A percentile compares a stretch with the other conserved stretches of the same genome.
Conservation (phyloP, 192 early-diverging fungal species). For the Podila epicladia region DNA sequence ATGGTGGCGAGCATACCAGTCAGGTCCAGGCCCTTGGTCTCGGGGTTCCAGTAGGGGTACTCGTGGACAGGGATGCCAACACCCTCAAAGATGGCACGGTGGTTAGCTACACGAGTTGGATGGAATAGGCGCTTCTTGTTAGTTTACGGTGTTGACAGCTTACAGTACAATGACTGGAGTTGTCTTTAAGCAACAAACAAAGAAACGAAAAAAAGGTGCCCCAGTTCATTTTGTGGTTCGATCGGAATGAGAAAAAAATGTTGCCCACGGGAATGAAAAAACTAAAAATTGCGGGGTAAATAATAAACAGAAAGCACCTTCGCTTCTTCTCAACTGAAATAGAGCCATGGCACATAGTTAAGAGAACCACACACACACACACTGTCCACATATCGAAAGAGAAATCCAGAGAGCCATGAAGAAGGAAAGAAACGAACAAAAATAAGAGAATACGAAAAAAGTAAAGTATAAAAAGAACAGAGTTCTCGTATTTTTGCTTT, state of each 20-base stretch:
- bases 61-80: slow-evolving; percentile 86
- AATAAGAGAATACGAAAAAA: neutral
- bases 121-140: neutral
- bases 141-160: neutral
- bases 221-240: neutral
- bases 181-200: too few relatives aligned
- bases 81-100: slow-evolving; percentile 87
- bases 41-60: slow-evolving; percentile 92
- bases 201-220: too few relatives aligned
- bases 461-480: slow-evolving; percentile 12
- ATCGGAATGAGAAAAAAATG: neutral
- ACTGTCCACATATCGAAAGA: too few relatives aligned
- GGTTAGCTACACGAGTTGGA: slow-evolving; percentile 72
- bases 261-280: neutral
- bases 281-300: slow-evolving; percentile 7
- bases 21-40: slow-evolving; percentile 80
- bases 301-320: neutral
- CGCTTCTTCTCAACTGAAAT: neutral
- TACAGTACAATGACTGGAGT: neutral
- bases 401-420: neutral
- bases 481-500: slow-evolving; percentile 7
- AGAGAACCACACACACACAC: too few relatives aligned
- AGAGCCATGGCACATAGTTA: neutral
- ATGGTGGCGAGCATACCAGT: slow-evolving; percentile 79
- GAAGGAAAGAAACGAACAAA: neutral